Evolutionary conservation across 768 basidiomycete genomes (phyloP).

Genomic region (Royoungia palumana): DNA sequence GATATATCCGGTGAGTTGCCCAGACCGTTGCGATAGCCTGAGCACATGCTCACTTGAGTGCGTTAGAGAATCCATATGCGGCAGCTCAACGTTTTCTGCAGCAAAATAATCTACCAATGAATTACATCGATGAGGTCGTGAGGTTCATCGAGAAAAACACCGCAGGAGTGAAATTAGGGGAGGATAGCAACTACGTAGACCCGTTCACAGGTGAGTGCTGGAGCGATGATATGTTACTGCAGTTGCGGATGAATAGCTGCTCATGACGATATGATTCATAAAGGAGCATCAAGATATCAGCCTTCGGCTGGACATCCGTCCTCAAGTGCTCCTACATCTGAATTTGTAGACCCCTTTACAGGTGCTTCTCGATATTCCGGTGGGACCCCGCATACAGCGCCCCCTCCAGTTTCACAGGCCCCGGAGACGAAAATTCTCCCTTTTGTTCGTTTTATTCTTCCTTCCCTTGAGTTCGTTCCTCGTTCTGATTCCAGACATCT

Average conservation of each 20-base stretch:
- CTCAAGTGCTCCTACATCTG: conserved; percentile 31
- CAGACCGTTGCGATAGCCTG: background rate
- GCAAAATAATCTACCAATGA: conserved; percentile 75
- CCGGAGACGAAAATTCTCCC: conserved; percentile 45
- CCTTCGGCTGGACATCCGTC: conserved; percentile 36
- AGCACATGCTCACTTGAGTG: conserved; percentile 1
- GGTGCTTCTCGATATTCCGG: conserved; percentile 61
- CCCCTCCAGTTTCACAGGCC: conserved; percentile 31
- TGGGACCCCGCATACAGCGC: conserved; percentile 34
- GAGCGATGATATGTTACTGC: too few species aligned
- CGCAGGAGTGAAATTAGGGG: conserved; percentile 66
- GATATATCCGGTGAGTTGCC: conserved; percentile 71
- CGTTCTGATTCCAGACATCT: background rate
- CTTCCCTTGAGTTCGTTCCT: background rate
- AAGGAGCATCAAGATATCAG: conserved; percentile 66
- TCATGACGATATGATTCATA: background rate
- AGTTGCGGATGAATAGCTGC: too few species aligned
- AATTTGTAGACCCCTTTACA: conserved; percentile 67
- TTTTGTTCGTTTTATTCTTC: conserved; percentile 37
- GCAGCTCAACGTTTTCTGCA: conserved; percentile 89
- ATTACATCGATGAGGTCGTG: conserved; percentile 87
- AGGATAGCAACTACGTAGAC: conserved; percentile 65
- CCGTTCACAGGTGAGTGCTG: conserved; percentile 78
- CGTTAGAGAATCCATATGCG: conserved; percentile 80
- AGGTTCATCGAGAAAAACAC: conserved; percentile 94